Percentiles rank a stretch among this genome's conserved stretches.
Conservation (phyloP, 2,329 filamentous ascomycete genomes). For the Colletotrichum camelliae region DNA sequence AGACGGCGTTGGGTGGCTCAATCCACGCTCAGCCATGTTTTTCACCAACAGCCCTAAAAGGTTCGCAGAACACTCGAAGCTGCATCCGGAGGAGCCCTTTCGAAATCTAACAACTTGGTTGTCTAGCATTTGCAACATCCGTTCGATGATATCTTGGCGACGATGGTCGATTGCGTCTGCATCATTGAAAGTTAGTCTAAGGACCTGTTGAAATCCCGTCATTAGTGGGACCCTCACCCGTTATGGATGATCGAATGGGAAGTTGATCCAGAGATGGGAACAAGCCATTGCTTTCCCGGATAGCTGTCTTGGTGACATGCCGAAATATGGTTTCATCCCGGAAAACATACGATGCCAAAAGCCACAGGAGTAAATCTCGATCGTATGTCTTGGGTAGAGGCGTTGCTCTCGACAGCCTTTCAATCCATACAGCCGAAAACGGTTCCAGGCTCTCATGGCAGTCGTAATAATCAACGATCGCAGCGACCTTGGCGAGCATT, state of each 20-base stretch:
- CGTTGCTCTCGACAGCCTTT: background rate
- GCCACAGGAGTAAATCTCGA: background rate
- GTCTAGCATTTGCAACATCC: background rate
- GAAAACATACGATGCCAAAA: conserved; percentile 26
- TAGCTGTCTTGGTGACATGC: background rate
- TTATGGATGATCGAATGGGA: background rate
- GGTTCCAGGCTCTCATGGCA: conserved; percentile 29
- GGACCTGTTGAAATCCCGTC: background rate
- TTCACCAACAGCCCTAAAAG: background rate
- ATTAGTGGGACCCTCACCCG: background rate
- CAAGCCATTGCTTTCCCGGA: background rate
- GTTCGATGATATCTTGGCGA: background rate
- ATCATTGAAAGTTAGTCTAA: background rate
- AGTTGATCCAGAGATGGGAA: background rate
- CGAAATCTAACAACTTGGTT: background rate
- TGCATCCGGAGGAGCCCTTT: background rate
- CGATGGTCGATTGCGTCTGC: background rate
- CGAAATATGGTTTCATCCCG: background rate
- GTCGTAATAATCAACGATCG: conserved; percentile 35
- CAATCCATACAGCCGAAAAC: conserved; percentile 21
- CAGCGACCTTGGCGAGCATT: conserved; percentile 30
- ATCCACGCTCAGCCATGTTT: background rate
- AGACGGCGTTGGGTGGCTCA: background rate
- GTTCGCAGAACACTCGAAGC: background rate
- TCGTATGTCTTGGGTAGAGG: background rate